A percentile compares a stretch with the other conserved stretches of the same genome.
Evolutionary conservation across 2,329 filamentous ascomycete species (phyloP).

Genomic region (Penicillium sp.): DNA sequence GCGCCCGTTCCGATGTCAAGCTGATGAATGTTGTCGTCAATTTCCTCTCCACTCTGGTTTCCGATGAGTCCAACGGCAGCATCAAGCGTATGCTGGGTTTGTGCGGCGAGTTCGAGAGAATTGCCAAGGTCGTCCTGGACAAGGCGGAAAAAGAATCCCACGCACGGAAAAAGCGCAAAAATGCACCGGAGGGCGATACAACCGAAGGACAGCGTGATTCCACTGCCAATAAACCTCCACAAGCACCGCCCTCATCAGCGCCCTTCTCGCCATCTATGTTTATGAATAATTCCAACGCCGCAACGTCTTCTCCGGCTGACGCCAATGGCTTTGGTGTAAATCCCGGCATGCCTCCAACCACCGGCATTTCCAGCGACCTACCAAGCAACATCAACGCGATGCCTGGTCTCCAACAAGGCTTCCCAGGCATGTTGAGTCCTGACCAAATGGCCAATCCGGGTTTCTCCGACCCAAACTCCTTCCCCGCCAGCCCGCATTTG

Average conservation of each 20-base stretch:
- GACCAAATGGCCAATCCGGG: constrained; percentile 30
- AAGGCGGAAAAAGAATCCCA: constrained; percentile 81
- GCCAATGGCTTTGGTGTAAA: constrained; percentile 24
- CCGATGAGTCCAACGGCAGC: constrained; percentile 82
- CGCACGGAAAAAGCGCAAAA: constrained; percentile 78
- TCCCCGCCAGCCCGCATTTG: constrained; percentile 30
- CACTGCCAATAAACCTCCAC: constrained; percentile 26
- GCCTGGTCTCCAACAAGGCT: constrained; percentile 32
- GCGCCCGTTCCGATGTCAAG: constrained; percentile 80
- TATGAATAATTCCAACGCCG: constrained; percentile 17
- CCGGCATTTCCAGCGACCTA: constrained; percentile 22
- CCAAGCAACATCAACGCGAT: constrained; percentile 26
- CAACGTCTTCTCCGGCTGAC: constrained; percentile 13
- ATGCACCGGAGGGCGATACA: constrained; percentile 49
- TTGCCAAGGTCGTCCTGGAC: constrained; percentile 83
- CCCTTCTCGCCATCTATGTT: constrained; percentile 28
- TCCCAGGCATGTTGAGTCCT: constrained; percentile 37
- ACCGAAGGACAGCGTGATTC: constrained; percentile 11
- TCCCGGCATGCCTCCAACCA: constrained; percentile 21
- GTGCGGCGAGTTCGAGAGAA: constrained; percentile 93
- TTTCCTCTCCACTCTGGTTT: constrained; percentile 82
- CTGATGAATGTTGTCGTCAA: constrained; percentile 90
- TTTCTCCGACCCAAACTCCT: constrained; percentile 30
- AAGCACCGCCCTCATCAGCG: constrained; percentile 15
- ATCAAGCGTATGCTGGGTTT: constrained; percentile 91